Base-by-base conservation (phyloP, 257 asterid species). In the Rehmannia glutinosa region DNA sequence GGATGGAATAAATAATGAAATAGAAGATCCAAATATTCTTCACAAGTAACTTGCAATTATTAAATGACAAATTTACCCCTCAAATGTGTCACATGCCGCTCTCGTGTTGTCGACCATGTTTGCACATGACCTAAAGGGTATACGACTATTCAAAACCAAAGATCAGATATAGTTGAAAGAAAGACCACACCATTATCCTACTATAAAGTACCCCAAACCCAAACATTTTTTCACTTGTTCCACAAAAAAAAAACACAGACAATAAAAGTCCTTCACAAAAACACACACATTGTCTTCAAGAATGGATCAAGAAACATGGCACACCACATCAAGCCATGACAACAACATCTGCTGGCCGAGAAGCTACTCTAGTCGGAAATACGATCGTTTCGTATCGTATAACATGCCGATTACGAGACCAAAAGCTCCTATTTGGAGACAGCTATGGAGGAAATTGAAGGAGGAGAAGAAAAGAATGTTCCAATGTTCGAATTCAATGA, bases 391-490 rank as follows among this genome's bases (percentile, higher is more conserved):
- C 46, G 68, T 32, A 19, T 58, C 84, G 59, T 46, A 66, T 25
- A 36, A 62, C 0, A 41, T 41, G 25, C 75, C 65, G 1, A 67
- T 57, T 3, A 74, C 41, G 19, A 71, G 75, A 68, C 23, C 70
- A 1, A 80, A 76, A 65, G 41, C 74, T 41, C 41, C 85, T 3
- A 76, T 80, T 2, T 86, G 95, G 93, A 78, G 69, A 16, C 78
- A 72, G 46, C 56, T 88, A n/a, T 88, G 95, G 97, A 81, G 82
- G 81, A 91, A 86, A 84, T 66, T 84, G 32, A 83, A 85, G 24
- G 84, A 82, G 87, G 86, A 86, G 78, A 86, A 74, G 87, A 84
- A 85, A 15, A 82, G 64, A 62, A 41, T 77, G 36, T 77, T 78
- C 21, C 61, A 62, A 7, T 51, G 75, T 3, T 76, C 89, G 2